phyloP scores from a whole-genome alignment of 2,329 filamentous ascomycete species.

The Zymoseptoria brevis region DNA sequence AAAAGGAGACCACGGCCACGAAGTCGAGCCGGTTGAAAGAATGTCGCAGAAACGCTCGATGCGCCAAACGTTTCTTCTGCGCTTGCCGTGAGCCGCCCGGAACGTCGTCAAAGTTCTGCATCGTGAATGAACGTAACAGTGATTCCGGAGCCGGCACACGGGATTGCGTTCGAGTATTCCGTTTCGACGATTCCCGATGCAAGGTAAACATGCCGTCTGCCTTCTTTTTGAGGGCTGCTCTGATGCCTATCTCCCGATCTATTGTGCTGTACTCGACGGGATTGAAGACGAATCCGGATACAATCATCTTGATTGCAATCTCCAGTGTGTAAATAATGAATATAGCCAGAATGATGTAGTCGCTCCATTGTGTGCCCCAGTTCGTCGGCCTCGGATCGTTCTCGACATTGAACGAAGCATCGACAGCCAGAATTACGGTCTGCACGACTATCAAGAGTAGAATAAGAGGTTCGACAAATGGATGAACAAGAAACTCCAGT shows the following conservation, averaged over 20 bases:
- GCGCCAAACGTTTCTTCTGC: conserved; percentile 75
- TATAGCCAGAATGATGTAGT: conserved; percentile 72
- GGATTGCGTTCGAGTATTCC: conserved; percentile 26
- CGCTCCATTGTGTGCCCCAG: conserved; percentile 63
- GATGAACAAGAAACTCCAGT: conserved; percentile 78
- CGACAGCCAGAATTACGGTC: conserved; percentile 76
- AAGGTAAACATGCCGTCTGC: conserved; percentile 74
- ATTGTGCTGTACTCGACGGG: conserved; percentile 87
- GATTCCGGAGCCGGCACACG: conserved; percentile 22
- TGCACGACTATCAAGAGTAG: conserved; percentile 82
- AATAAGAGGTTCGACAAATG: conserved; percentile 78
- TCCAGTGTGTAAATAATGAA: conserved; percentile 90
- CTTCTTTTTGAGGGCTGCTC: conserved; percentile 66
- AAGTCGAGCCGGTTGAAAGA: conserved; percentile 96
- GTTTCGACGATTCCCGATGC: conserved; percentile 62
- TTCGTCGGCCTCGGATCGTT: conserved; percentile 48
- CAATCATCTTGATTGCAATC: conserved; percentile 72
- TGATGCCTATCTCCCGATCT: conserved; percentile 66
- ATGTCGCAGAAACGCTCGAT: conserved; percentile 85
- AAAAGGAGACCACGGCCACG: conserved; percentile 87
- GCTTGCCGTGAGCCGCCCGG: conserved; percentile 62
- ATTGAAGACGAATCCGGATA: conserved; percentile 89
- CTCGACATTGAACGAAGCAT: conserved; percentile 60
- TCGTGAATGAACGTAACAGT: conserved; percentile 30
- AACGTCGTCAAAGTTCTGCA: conserved; percentile 35